These are phyloP conservation scores for Phalaenopsis aphrodite DNA, from an alignment of 106 monocot species.

Conservation along the genomic window DNA sequence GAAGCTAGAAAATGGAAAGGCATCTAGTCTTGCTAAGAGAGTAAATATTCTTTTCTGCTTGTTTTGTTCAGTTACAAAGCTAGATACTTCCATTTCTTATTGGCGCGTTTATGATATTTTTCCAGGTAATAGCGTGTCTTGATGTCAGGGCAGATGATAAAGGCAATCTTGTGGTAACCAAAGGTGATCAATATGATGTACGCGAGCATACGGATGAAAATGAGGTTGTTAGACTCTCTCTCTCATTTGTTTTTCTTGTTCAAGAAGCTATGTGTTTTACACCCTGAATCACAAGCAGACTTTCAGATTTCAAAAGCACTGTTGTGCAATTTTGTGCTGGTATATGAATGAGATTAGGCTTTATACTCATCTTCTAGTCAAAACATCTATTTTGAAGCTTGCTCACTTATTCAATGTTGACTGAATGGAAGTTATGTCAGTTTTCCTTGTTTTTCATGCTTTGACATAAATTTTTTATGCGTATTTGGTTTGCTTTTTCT, in stretches of 20 bases:
- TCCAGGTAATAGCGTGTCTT: constrained; percentile 92
- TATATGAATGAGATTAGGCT: background rate
- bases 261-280: background rate
- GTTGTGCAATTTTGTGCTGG: background rate
- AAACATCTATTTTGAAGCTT: constrained; percentile 1
- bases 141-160: constrained; percentile 93
- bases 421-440: background rate
- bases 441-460: background rate
- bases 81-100: constrained; percentile 1
- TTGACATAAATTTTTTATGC: background rate
- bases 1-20: constrained; percentile 37
- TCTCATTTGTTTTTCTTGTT: background rate
- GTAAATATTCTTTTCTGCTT: constrained; percentile 30
- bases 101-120: constrained; percentile 1
- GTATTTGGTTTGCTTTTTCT: background rate
- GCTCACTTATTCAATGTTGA: background rate
- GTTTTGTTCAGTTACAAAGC: constrained; percentile 2
- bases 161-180: constrained; percentile 94
- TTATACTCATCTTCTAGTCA: background rate
- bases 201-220: constrained; percentile 63
- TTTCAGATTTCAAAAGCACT: background rate
- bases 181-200: constrained; percentile 98
- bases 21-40: constrained; percentile 87
- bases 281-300: background rate
- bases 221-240: constrained; percentile 38